Conservation (phyloP, 2,329 filamentous ascomycete genomes). For the Alternaria tenuissima region DNA sequence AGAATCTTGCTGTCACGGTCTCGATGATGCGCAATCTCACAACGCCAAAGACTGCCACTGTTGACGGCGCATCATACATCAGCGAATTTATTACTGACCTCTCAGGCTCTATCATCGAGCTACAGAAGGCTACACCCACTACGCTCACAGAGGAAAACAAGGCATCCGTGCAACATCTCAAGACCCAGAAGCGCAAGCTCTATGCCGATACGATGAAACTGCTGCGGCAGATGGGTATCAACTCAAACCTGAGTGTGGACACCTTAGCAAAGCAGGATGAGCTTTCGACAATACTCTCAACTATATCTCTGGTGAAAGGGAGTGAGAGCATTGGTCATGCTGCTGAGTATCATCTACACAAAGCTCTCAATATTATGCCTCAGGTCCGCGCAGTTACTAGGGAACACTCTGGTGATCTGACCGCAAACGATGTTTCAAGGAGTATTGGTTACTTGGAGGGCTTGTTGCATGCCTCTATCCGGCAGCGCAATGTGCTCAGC, state of each 20-base stretch:
- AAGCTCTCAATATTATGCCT: slow-evolving; percentile 76
- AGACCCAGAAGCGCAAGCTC: slow-evolving; percentile 86
- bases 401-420: slow-evolving; percentile 86
- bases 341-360: slow-evolving; percentile 79
- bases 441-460: slow-evolving; percentile 89
- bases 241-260: slow-evolving; percentile 79
- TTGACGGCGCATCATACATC: slow-evolving; percentile 68
- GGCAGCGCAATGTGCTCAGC: slow-evolving; percentile 63
- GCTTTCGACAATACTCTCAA: slow-evolving; percentile 73
- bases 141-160: slow-evolving; percentile 89
- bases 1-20: slow-evolving; percentile 73
- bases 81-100: slow-evolving; percentile 75
- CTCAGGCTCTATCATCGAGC: slow-evolving; percentile 71
- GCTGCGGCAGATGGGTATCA: slow-evolving; percentile 87
- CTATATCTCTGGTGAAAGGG: slow-evolving; percentile 40
- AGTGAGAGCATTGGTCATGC: slow-evolving; percentile 40
- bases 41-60: slow-evolving; percentile 59
- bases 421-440: slow-evolving; percentile 77
- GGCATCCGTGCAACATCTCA: slow-evolving; percentile 83
- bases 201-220: slow-evolving; percentile 88
- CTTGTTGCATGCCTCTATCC: slow-evolving; percentile 71
- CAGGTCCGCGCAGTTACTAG: slow-evolving; percentile 71
- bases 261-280: slow-evolving; percentile 77
- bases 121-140: slow-evolving; percentile 83
- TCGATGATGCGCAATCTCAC: slow-evolving; percentile 76